Base-by-base conservation (phyloP, 2,329 filamentous ascomycete species). In the Paramyrothecium sp. region DNA sequence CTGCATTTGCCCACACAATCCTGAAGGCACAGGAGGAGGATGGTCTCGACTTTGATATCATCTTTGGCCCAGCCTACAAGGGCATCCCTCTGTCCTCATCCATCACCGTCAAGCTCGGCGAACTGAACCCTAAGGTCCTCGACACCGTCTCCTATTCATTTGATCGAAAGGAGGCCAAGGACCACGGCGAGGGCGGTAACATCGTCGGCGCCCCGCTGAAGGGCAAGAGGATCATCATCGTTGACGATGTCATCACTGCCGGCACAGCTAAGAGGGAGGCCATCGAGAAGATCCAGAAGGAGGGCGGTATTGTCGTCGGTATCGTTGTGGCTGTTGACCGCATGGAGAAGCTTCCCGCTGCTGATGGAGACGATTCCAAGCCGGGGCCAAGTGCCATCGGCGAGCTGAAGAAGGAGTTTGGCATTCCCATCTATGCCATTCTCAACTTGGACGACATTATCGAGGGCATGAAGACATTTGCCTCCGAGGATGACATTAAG, bases 51-150 rank as follows among this genome's bases (percentile, higher is more conserved):
- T 89, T 96, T 73, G 94, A 98, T 72, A 84, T 98, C 66, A 81
- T 98, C 69, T 98, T 98, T 74, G 93, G 85, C 17, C 94, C 95
- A 3, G 94, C 95, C 11, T 99, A 98, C 82, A 99, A 98, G 79
- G 95, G 95, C 49, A 97, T 98, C 63, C 92, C 93, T 1, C 85
- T 98, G n/a, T 90, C 90, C 49, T 88, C 89, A 17, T 84, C 90
- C 3, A 89, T 92, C 17, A 83, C 89, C 41, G 85, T 90, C 70
- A 89, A 92, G 73, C 84, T 98, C 13, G 85, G 86, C 54, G 83
- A 88, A 67, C 76, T 92, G 12, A 87, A 91, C 61, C 78, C 84
- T 19, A 75, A 78, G 53, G 84, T 81, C 60, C 95, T 89, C 75
- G 85, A 85, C 56, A 76, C 82, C 48, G 81, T 90, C 57, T 91